Conservation (phyloP, 1,139 yeast species). For the Debaryomyces subglobosus region DNA sequence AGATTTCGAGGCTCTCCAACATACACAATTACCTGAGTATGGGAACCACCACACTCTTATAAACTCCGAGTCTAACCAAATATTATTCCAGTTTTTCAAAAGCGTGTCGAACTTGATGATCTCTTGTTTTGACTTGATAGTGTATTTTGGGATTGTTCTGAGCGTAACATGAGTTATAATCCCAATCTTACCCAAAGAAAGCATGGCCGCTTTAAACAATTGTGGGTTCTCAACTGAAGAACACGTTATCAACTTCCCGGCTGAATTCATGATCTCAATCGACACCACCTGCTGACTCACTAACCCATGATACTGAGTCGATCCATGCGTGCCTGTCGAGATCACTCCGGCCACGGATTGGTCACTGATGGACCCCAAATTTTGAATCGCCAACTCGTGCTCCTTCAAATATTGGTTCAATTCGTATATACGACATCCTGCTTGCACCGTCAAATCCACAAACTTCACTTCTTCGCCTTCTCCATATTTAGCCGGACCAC, state of each 20-base stretch:
- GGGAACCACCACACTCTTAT: constrained; percentile 99
- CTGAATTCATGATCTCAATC: constrained; percentile 69
- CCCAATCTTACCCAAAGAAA: constrained; percentile 91
- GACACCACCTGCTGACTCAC: constrained; percentile 87
- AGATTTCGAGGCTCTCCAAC: constrained; percentile 86
- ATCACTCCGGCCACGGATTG: constrained; percentile 94
- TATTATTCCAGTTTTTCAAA: constrained; percentile 63
- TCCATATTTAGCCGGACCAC: constrained; percentile 37
- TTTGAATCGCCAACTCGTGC: constrained; percentile 80
- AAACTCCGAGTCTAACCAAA: constrained; percentile 92
- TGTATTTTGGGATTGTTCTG: constrained; percentile 82
- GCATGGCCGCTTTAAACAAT: constrained; percentile 78
- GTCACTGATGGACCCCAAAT: constrained; percentile 90
- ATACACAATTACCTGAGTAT: constrained; percentile 77
- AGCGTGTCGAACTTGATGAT: constrained; percentile 76
- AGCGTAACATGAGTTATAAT: constrained; percentile 86
- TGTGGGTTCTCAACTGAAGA: constrained; percentile 70
- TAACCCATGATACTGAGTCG: constrained; percentile 89
- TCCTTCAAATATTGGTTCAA: constrained; percentile 67
- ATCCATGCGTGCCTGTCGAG: constrained; percentile 96
- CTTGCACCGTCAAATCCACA: constrained; percentile 91
- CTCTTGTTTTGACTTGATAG: constrained; percentile 80
- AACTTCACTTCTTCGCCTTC: constrained; percentile 53
- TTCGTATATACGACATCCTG: constrained; percentile 84
- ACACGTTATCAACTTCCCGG: constrained; percentile 71